These are phyloP conservation scores for Chamaecrista fasciculata DNA, from an alignment of 306 rosid species.

Conservation along the genomic window DNA sequence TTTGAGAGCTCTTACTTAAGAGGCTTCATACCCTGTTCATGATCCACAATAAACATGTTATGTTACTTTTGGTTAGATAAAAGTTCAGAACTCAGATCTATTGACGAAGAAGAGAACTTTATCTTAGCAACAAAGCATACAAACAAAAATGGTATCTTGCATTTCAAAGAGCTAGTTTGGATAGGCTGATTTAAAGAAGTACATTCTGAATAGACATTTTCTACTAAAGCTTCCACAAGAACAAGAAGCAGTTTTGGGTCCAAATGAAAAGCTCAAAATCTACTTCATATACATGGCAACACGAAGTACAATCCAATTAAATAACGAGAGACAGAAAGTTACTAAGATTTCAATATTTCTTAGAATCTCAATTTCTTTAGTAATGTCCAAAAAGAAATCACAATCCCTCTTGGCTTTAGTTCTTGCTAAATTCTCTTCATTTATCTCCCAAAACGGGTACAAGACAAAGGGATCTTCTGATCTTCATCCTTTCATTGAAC, in stretches of 20 bases:
- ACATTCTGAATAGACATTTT: background rate
- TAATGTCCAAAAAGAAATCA: background rate
- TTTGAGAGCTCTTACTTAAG: constrained; percentile 44
- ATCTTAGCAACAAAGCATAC: background rate
- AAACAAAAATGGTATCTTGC: background rate
- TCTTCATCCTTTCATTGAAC: background rate
- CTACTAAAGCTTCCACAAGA: background rate
- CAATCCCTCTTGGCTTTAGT: background rate
- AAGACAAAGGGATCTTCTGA: background rate
- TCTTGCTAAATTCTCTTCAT: background rate
- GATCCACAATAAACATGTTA: constrained; percentile 20
- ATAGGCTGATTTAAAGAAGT: background rate
- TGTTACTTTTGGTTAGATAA: constrained; percentile 23
- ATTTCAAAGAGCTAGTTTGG: background rate
- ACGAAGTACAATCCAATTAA: background rate
- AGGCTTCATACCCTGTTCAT: constrained; percentile 61
- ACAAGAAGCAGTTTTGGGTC: background rate
- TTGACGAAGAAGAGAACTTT: constrained; percentile 25
- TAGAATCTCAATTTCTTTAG: background rate
- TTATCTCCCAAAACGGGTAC: background rate
- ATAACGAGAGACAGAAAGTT: background rate
- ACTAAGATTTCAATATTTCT: background rate
- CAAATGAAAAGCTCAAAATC: background rate
- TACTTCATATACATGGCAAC: background rate
- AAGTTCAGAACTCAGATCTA: constrained; percentile 23